A percentile compares a stretch with the other conserved stretches of the same genome.
Evolutionary conservation across 306 rosid species (phyloP).

Genomic region (Cucurbita pepo): DNA sequence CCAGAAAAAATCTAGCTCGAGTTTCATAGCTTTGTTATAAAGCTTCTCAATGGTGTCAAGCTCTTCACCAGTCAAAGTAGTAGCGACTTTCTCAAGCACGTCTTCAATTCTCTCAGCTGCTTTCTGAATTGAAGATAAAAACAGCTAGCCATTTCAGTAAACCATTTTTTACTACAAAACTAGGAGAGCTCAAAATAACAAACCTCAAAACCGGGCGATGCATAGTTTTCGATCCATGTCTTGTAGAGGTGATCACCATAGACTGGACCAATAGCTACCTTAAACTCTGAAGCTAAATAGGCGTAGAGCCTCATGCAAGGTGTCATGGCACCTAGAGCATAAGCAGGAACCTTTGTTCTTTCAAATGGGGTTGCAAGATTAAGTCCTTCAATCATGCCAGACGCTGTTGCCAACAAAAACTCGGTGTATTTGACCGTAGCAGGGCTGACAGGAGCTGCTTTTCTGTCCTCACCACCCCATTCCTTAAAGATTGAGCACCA

Average conservation of each 20-base stretch:
- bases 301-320: slow-evolving; percentile 98
- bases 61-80: slow-evolving; percentile 97
- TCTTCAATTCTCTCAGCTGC: slow-evolving; percentile 79
- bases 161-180: neutral
- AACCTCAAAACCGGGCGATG: slow-evolving; percentile 81
- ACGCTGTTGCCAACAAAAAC: slow-evolving; percentile 87
- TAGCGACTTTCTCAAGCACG: slow-evolving; percentile 82
- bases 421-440: slow-evolving; percentile 76
- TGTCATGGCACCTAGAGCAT: slow-evolving; percentile 86
- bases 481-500: slow-evolving; percentile 36
- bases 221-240: slow-evolving; percentile 78
- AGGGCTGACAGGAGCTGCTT: slow-evolving; percentile 40
- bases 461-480: slow-evolving; percentile 56
- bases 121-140: slow-evolving; percentile 64
- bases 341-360: slow-evolving; percentile 92
- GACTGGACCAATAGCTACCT: slow-evolving; percentile 27
- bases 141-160: slow-evolving; percentile 26
- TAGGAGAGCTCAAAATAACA: slow-evolving; percentile 18
- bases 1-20: slow-evolving; percentile 69
- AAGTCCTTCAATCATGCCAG: slow-evolving; percentile 86
- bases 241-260: slow-evolving; percentile 47
- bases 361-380: slow-evolving; percentile 98
- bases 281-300: slow-evolving; percentile 59
- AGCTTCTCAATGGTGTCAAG: slow-evolving; percentile 89
- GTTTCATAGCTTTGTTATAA: slow-evolving; percentile 89